Evolutionary conservation across 257 asterid genomes (phyloP), one percentile per base, ranked within the genome.

Genomic region (Mitragyna speciosa): DNA sequence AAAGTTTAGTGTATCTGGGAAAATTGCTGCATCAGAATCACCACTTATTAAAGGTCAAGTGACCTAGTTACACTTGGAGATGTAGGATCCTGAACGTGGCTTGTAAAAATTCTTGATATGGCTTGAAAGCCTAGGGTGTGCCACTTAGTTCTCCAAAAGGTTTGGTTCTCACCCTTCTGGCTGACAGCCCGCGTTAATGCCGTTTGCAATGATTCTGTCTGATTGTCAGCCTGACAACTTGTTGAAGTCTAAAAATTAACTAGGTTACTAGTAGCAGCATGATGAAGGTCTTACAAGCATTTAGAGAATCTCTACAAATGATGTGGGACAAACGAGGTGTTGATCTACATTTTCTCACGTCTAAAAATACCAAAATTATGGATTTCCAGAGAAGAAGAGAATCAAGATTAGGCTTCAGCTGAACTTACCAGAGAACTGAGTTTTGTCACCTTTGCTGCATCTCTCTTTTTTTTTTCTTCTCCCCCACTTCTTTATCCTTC

Each of bases 141-240:
- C 36, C 41, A 11, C 76, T 28, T 61, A 51, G 64, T 52, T 52
- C 30, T 51, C 28, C 33, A 19, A 33, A 74, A 36, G 7, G 33
- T 48, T 33, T 74, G 67, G 66, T 54, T 52, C 78, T 54, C 68
- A 74, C 68, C 7, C 78, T 65, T 74, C 59, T 39, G 65, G 51
- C 41, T 54, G 51, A 22, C 20, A 41, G 30, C 52, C 68, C 2
- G 14, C 20, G 6, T 10, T 61, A 24, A 9, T 15, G 36, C 63
- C 14, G 17, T 12, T 26, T 72, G 16, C 0, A 30, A 31, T 15
- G 26, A 22, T 30, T 43, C 66, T 73, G 47, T 30, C 47, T 33
- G 45, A 31, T 36, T 3, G 19, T 7, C 28, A 48, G 52, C 4
- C 76, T 14, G 15, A 72, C 26, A 28, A 48, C 26, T 51, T 36